Evolutionary conservation across 495 filamentous ascomycete species (phyloP).

Genomic region (Platismatia glauca): DNA sequence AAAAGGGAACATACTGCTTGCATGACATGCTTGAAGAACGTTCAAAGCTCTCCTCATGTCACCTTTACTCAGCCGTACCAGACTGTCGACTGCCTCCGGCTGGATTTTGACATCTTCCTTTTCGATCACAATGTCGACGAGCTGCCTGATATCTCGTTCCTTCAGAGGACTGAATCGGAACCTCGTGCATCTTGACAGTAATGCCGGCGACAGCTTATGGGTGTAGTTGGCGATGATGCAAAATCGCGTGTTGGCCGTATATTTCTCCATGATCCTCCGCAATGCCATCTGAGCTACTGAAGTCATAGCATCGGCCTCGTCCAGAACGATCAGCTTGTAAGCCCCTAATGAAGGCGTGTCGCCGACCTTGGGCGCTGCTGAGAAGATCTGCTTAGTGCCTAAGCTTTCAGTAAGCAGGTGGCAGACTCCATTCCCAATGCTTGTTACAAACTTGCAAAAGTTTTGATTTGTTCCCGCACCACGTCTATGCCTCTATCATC

Average conservation of each 20-base stretch:
- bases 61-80: constrained; percentile 83
- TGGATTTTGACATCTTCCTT: constrained; percentile 80
- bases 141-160: constrained; percentile 65
- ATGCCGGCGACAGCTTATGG: constrained; percentile 91
- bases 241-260: constrained; percentile 95
- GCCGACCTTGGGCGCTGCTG: constrained; percentile 41
- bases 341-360: constrained; percentile 49
- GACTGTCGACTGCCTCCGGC: constrained; percentile 63
- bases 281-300: constrained; percentile 94
- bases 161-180: constrained; percentile 95
- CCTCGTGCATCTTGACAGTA: constrained; percentile 86
- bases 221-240: constrained; percentile 99
- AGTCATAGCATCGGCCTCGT: constrained; percentile 99
- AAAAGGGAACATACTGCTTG: constrained; percentile 57
- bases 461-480: constrained; percentile 98
- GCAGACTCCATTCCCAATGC: neutral
- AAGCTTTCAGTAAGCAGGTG: constrained; percentile 47
- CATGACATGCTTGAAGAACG: constrained; percentile 93
- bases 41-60: constrained; percentile 95
- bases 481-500: constrained; percentile 98
- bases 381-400: constrained; percentile 60
- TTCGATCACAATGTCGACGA: constrained; percentile 85
- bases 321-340: constrained; percentile 94
- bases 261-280: constrained; percentile 97
- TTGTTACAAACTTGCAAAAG: constrained; percentile 64